Evolutionary conservation across 2,329 filamentous ascomycete species (phyloP).

Genomic region (Exophiala alcalophila): DNA sequence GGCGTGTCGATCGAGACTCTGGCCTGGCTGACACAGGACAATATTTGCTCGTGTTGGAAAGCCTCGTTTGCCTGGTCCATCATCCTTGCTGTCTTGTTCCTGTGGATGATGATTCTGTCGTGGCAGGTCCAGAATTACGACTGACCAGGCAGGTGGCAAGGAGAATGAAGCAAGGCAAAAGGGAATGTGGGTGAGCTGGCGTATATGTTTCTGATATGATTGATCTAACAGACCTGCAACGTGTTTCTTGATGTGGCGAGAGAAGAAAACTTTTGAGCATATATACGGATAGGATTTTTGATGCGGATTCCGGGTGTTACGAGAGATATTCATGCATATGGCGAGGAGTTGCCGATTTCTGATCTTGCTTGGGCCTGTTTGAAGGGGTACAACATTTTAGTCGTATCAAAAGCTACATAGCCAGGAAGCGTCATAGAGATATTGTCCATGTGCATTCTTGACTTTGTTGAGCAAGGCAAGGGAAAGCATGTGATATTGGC

Average conservation of each 20-base stretch:
- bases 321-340: no score
- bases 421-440: no score
- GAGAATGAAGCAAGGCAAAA: conserved; percentile 1
- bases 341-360: no score
- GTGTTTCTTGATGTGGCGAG: conserved; percentile 3
- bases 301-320: no score
- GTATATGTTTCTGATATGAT: background rate
- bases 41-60: conserved; percentile 63
- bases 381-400: no score
- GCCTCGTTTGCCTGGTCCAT: conserved; percentile 64
- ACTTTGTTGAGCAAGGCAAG: no score
- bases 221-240: conserved; percentile 1
- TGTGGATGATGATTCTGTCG: conserved; percentile 65
- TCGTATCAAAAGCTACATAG: no score
- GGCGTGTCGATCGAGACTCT: conserved; percentile 55
- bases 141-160: no score
- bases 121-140: conserved; percentile 53
- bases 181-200: background rate
- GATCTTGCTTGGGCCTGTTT: no score
- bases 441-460: no score
- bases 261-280: background rate
- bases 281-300: background rate
- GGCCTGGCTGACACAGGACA: conserved; percentile 61
- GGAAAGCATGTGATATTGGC: no score
- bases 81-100: conserved; percentile 59